Percentiles rank a stretch among this genome's conserved stretches.
These are phyloP conservation scores for Colletotrichum musae DNA, from an alignment of 2,329 filamentous ascomycete species.

Conservation along the genomic window DNA sequence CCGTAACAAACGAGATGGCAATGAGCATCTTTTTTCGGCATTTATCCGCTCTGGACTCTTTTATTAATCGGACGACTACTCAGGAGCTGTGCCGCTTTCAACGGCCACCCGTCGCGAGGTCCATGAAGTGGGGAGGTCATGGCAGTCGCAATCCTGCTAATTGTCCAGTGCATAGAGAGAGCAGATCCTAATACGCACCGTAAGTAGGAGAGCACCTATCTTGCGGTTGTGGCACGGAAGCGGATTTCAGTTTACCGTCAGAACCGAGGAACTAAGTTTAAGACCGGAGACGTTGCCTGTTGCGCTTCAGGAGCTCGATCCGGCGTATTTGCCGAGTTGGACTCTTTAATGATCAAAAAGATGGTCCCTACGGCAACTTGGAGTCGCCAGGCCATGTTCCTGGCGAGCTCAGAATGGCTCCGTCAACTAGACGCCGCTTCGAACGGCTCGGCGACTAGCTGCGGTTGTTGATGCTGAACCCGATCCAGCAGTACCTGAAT, in stretches of 20 bases:
- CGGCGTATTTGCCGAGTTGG: conserved; percentile 67
- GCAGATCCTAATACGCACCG: conserved; percentile 52
- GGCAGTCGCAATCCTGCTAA: conserved; percentile 2
- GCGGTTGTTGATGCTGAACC: conserved; percentile 72
- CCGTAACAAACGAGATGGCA: not conserved
- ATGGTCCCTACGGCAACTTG: not conserved
- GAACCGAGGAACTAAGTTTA: conserved; percentile 45
- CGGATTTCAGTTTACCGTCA: conserved; percentile 30
- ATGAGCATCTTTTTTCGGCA: not conserved
- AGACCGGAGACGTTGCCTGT: conserved; percentile 70
- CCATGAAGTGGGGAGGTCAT: conserved; percentile 61
- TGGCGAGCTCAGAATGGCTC: conserved; percentile 51
- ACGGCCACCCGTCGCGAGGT: conserved; percentile 62
- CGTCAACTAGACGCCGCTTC: conserved; percentile 70
- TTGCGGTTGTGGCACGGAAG: not conserved
- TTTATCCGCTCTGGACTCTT: conserved; percentile 63
- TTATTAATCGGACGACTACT: conserved; percentile 78
- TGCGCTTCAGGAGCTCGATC: conserved; percentile 73
- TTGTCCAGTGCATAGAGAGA: conserved; percentile 47
- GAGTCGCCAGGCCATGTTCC: not conserved
- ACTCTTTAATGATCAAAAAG: conserved; percentile 44
- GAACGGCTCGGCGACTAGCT: conserved; percentile 71
- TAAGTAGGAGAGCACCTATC: conserved; percentile 43
- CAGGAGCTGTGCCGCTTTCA: conserved; percentile 70
- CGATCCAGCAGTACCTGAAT: conserved; percentile 74